Conservation (phyloP, 1,139 yeast species). For the Chernovozyma sophiae-reginae region DNA sequence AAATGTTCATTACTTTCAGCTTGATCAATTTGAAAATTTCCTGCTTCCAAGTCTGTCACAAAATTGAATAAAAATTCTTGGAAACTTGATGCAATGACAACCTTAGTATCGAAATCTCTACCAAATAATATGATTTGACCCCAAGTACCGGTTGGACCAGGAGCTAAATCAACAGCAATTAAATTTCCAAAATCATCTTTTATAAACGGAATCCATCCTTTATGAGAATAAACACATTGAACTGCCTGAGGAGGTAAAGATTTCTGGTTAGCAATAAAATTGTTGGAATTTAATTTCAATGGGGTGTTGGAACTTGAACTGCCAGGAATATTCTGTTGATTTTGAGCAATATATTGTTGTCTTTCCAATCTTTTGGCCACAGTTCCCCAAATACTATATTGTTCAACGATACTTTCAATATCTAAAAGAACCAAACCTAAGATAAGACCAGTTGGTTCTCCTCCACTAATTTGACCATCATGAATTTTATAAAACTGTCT, state of each 20-base stretch:
- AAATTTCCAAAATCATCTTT: constrained; percentile 59
- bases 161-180: constrained; percentile 58
- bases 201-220: constrained; percentile 58
- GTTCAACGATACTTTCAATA: constrained; percentile 66
- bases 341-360: constrained; percentile 32
- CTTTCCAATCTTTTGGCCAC: constrained; percentile 53
- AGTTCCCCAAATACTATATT: constrained; percentile 68
- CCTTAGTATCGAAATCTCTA: constrained; percentile 59
- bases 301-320: constrained; percentile 6
- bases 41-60: constrained; percentile 50
- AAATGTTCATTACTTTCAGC: constrained; percentile 27
- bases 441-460: constrained; percentile 69
- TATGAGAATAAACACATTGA: constrained; percentile 52
- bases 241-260: constrained; percentile 56
- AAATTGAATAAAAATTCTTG: constrained; percentile 50
- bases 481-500: constrained; percentile 72
- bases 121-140: constrained; percentile 65
- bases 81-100: constrained; percentile 54
- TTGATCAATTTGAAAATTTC: constrained; percentile 50
- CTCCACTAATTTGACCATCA: constrained; percentile 80
- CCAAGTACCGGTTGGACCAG: constrained; percentile 57
- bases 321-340: constrained; percentile 18
- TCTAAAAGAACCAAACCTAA: constrained; percentile 71
- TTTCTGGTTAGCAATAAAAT: constrained; percentile 47
- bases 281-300: constrained; percentile 15